Base-by-base conservation (phyloP, 495 filamentous ascomycete genomes). In the Penicillium desertorum region DNA sequence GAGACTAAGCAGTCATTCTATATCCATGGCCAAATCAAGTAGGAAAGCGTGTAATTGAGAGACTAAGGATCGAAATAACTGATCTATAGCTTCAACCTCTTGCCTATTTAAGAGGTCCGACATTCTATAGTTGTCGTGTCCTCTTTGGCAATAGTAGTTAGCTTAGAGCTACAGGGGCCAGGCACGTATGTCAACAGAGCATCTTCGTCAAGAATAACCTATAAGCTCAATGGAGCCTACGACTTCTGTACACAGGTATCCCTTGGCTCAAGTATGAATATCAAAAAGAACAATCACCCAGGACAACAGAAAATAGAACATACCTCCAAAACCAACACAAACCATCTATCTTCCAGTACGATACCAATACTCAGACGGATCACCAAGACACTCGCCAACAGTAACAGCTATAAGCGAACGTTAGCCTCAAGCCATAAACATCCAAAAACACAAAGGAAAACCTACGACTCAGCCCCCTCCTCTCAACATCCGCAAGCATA, bases 371-470 rank as follows among this genome's bases (percentile, higher is more conserved):
- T 69, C 79, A 3, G 61, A 45, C 11, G 85, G 77, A 63, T 92
- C 88, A 12, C 82, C 86, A 17, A 93, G 73, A 69, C 89, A 92
- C 60, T 90, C 80, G 2, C 88, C 89, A 23, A 90, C 81, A 34
- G 89, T 88, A 34, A 90, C 88, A 58, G 64, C 73, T 74, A 56
- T 83, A 83, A 27, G 71, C 67, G 5, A 39, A 45, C 2, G 43
- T 43, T 44, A 51, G 67, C 51, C 61, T 58, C n/a, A 42, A 54
- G 2, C 14, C 41, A 44, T 39, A 48, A 36, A 17, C 23, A 41
- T 16, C 5, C 23, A 7, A 39, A 37, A 36, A 37, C 16, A 32
- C 8, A 58, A 45, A 53, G 17, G 3, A 47, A 51, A 43, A 51
- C 66, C 32, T 61, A 75, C 71, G 34, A 17, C 41, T 51, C 54